Conservation (phyloP, 2,329 filamentous ascomycete species). For the Cercospora sp. region DNA sequence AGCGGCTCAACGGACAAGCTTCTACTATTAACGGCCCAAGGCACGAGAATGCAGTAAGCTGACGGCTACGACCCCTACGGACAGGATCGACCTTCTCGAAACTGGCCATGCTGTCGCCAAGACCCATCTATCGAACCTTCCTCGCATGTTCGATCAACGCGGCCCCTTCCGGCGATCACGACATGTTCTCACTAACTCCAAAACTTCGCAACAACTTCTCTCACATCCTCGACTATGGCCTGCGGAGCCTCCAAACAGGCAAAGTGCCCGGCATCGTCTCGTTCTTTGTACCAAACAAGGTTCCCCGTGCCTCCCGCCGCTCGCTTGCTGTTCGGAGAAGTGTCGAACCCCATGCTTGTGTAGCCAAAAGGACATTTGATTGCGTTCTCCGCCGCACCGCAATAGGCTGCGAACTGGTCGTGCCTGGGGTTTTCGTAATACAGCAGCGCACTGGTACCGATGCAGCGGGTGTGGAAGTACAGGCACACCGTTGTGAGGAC, state of each 20-base stretch:
- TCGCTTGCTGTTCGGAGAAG: constrained; percentile 40
- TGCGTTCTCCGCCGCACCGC: constrained; percentile 39
- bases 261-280: constrained; percentile 35
- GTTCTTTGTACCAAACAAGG: constrained; percentile 41
- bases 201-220: constrained; percentile 28
- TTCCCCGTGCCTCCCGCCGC: constrained; percentile 41
- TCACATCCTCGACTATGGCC: constrained; percentile 34
- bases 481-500: constrained; percentile 38
- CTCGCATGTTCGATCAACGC: not conserved
- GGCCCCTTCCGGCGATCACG: not conserved
- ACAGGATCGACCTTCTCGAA: not conserved
- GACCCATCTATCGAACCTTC: not conserved
- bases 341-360: constrained; percentile 43
- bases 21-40: not conserved
- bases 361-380: constrained; percentile 44
- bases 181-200: constrained; percentile 15
- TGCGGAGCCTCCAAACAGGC: constrained; percentile 35
- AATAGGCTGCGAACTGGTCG: constrained; percentile 42
- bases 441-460: constrained; percentile 42
- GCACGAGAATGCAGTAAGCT: not conserved
- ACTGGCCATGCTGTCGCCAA: not conserved
- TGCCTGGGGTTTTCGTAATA: constrained; percentile 45
- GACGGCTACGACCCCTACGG: not conserved
- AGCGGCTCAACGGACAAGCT: not conserved
- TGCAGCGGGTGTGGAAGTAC: constrained; percentile 44